Base-by-base conservation (phyloP, 352 stramenopile species). In the Globisporangium recalcitrans region DNA sequence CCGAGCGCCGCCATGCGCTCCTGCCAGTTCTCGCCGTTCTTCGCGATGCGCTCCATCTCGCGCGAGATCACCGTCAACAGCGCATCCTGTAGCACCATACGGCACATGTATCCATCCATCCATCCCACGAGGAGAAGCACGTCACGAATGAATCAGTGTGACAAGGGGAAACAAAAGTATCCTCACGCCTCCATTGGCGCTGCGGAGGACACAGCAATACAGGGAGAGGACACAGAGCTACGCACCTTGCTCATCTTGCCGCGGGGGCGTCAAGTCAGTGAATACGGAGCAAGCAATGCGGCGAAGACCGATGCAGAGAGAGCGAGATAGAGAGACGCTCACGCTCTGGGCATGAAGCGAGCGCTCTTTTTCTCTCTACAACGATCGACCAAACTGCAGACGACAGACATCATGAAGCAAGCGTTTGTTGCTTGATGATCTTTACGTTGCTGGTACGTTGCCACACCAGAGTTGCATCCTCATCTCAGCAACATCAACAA, bases 21-120 rank as follows among this genome's bases (percentile, higher is more conserved):
- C 64, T 91, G 74, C 85, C 85, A 94, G 71, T 94, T 89, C 52
- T 94, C 85, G 24, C 56, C n/a, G 62, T 91, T 80, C 69, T 85
- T 80, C 34, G 77, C 72, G 59, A 94, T 77, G 54, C 81, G 82
- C 52, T 92, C 81, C 82, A 94, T 92, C 67, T 90, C 81, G 31
- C 77, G 71, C 40, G 79, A 60, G 47, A 90, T 62, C 38, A 60
- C 56, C 27, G 60, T 64, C 13, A 74, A 24, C 51, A 90, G 70
- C 60, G 65, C 52, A 29, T 79, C 66, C 72, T 81, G 8, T 40
- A 19, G 29, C 34, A 47, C 11, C 4, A 55, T 16, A 52, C 22
- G 22, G 16, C 40, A 13, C 3, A 19, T 7, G 29, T n/a, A 27
- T 57, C 26, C 38, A 27, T 40, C 27, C 29, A 42, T 56, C 1